Conservation (phyloP, 2,329 filamentous ascomycete genomes). For the Ustilaginoidea virens region DNA sequence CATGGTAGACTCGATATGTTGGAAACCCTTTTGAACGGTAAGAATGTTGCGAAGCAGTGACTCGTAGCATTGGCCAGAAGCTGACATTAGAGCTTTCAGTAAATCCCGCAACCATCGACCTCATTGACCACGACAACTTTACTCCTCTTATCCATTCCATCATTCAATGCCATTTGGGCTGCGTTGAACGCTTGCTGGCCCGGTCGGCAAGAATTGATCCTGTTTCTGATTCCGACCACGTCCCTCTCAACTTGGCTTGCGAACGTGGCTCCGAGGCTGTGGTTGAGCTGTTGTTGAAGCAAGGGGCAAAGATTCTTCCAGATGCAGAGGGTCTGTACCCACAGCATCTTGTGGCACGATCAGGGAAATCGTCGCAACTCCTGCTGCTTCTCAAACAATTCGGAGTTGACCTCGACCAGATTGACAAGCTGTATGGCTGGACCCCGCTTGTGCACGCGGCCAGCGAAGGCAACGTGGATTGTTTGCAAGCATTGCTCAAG, state of each 20-base stretch:
- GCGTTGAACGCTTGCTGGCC: constrained; percentile 62
- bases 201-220: constrained; percentile 77
- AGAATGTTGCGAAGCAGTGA: no score
- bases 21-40: constrained; percentile 52
- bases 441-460: constrained; percentile 92
- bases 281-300: constrained; percentile 68
- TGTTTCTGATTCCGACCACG: constrained; percentile 74
- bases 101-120: constrained; percentile 62
- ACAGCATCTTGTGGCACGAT: constrained; percentile 89
- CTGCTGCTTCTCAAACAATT: constrained; percentile 69
- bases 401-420: constrained; percentile 78
- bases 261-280: constrained; percentile 80
- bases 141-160: constrained; percentile 92
- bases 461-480: constrained; percentile 86
- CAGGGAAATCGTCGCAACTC: constrained; percentile 66
- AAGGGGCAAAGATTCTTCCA: constrained; percentile 68
- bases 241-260: constrained; percentile 86
- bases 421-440: constrained; percentile 95
- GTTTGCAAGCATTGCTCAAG: constrained; percentile 66
- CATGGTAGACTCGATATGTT: constrained; percentile 81
- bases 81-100: constrained; percentile 21
- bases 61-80: no score
- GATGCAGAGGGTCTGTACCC: constrained; percentile 94
- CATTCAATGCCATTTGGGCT: constrained; percentile 69
- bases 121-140: constrained; percentile 93